phyloP scores from a whole-genome alignment of 495 filamentous ascomycete genomes.

The Acidiella bohemica region DNA sequence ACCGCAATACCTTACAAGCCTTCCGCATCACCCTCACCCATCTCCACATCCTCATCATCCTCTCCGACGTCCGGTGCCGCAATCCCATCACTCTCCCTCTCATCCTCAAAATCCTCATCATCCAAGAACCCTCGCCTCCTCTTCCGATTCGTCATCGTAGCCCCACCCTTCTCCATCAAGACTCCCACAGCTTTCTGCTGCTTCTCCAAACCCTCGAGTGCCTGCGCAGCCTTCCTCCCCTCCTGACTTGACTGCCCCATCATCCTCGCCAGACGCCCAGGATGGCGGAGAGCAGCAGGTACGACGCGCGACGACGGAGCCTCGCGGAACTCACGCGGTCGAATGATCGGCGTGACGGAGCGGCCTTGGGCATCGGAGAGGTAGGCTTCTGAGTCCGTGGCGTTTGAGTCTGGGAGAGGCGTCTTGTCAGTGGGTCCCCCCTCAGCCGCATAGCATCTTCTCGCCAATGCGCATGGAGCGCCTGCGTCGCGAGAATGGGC shows the following conservation, averaged over 20 bases:
- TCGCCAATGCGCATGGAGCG: too few species aligned
- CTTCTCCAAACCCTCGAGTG: slow-evolving; percentile 30
- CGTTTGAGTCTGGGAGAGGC: slow-evolving; percentile 3
- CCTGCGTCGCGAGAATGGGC: too few species aligned
- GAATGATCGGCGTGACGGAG: slow-evolving; percentile 26
- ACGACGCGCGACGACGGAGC: background rate
- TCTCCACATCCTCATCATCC: too few species aligned
- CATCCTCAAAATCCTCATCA: slow-evolving; percentile 32
- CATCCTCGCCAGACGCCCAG: slow-evolving; percentile 24
- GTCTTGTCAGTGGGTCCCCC: slow-evolving; percentile 2
- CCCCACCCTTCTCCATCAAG: slow-evolving; percentile 35
- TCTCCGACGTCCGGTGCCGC: background rate
- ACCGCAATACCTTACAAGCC: too few species aligned
- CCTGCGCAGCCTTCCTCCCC: slow-evolving; percentile 30
- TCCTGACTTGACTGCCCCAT: slow-evolving; percentile 26
- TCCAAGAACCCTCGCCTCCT: slow-evolving; percentile 31
- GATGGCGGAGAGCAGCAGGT: slow-evolving; percentile 18
- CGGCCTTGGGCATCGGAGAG: slow-evolving; percentile 28
- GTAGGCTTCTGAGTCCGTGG: slow-evolving; percentile 25
- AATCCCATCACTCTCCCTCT: slow-evolving; percentile 18
- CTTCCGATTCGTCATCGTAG: slow-evolving; percentile 31
- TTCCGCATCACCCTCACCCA: too few species aligned
- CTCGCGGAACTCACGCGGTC: background rate
- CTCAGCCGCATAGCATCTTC: background rate
- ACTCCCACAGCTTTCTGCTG: slow-evolving; percentile 38